Conservation (phyloP, 2,329 filamentous ascomycete species). For the Fonsecaea nubica region DNA sequence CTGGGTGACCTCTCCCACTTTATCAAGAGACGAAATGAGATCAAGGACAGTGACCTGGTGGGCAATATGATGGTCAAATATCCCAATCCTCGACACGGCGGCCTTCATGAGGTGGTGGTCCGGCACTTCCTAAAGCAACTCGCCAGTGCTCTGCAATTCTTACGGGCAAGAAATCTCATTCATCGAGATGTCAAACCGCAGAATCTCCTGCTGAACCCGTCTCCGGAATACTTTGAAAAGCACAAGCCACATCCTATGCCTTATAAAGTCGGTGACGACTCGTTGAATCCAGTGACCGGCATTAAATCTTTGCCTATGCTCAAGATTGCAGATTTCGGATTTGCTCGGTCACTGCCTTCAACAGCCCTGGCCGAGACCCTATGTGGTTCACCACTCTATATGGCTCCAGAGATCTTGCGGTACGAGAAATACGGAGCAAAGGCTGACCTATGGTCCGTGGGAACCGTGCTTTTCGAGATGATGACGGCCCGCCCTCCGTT, state of each 20-base stretch:
- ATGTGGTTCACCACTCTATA: slow-evolving; percentile 95
- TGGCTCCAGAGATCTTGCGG: slow-evolving; percentile 96
- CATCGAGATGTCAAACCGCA: slow-evolving; percentile 98
- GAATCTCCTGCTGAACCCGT: slow-evolving; percentile 88
- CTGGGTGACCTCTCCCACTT: slow-evolving; percentile 93
- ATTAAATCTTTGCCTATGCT: slow-evolving; percentile 89
- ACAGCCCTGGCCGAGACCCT: slow-evolving; percentile 94
- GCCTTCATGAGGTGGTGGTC: slow-evolving; percentile 95
- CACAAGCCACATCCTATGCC: slow-evolving; percentile 68
- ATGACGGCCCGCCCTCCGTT: slow-evolving; percentile 89
- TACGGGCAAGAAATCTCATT: slow-evolving; percentile 83
- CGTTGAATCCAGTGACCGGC: slow-evolving; percentile 79
- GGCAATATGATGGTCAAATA: slow-evolving; percentile 93
- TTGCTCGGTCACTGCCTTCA: slow-evolving; percentile 86
- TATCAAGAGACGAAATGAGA: slow-evolving; percentile 89
- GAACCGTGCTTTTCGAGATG: slow-evolving; percentile 96
- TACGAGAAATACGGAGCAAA: slow-evolving; percentile 98
- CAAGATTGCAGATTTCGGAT: slow-evolving; percentile 98
- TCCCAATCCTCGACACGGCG: slow-evolving; percentile 79
- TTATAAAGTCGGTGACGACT: slow-evolving; percentile 80
- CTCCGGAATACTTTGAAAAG: slow-evolving; percentile 71
- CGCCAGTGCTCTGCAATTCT: slow-evolving; percentile 85
- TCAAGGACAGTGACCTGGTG: slow-evolving; percentile 79
- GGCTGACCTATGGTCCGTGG: slow-evolving; percentile 96
- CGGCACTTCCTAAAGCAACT: slow-evolving; percentile 97